These are phyloP conservation scores for Harringtonia lauricola DNA, from an alignment of 2,329 filamentous ascomycete genomes.

Conservation along the genomic window DNA sequence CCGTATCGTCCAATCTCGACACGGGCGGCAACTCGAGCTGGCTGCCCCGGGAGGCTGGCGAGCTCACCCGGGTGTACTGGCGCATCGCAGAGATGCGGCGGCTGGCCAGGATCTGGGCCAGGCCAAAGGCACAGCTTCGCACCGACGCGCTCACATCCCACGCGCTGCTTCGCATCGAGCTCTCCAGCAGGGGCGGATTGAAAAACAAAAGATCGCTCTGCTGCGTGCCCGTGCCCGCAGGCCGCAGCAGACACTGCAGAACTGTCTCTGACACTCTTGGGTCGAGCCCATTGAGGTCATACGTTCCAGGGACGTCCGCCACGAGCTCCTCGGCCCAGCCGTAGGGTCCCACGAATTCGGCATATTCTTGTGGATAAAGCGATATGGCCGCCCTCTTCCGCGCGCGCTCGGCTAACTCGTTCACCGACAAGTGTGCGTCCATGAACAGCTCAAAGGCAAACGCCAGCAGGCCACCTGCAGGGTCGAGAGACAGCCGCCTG, in stretches of 20 bases:
- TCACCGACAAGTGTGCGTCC: slow-evolving; percentile 14
- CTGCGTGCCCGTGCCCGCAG: slow-evolving; percentile 15
- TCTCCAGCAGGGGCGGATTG: slow-evolving; percentile 28
- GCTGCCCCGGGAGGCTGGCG: slow-evolving; percentile 19
- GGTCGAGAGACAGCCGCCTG: slow-evolving; percentile 14
- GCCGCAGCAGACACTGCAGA: slow-evolving; percentile 12
- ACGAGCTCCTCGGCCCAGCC: not conserved
- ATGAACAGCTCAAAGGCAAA: slow-evolving; percentile 22
- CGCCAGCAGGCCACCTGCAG: slow-evolving; percentile 13
- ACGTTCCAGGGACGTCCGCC: not conserved
- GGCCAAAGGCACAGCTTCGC: slow-evolving; percentile 25
- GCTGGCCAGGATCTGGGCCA: slow-evolving; percentile 16
- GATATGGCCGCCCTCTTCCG: slow-evolving; percentile 10
- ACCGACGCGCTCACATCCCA: slow-evolving; percentile 26
- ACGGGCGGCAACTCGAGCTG: slow-evolving; percentile 16
- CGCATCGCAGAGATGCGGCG: slow-evolving; percentile 15
- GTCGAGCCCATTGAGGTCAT: slow-evolving; percentile 14
- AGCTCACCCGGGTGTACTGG: slow-evolving; percentile 27
- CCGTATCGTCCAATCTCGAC: slow-evolving; percentile 13
- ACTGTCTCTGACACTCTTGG: slow-evolving; percentile 17
- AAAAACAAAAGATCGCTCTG: slow-evolving; percentile 24
- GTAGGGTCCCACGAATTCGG: slow-evolving; percentile 17
- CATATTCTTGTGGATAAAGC: slow-evolving; percentile 12
- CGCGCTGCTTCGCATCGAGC: slow-evolving; percentile 22
- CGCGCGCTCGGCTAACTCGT: slow-evolving; percentile 14